A percentile compares a stretch with the other conserved stretches of the same genome.
Evolutionary conservation across 805 yeast species (phyloP).

Genomic region (Nakazawaea wickerhamii): DNA sequence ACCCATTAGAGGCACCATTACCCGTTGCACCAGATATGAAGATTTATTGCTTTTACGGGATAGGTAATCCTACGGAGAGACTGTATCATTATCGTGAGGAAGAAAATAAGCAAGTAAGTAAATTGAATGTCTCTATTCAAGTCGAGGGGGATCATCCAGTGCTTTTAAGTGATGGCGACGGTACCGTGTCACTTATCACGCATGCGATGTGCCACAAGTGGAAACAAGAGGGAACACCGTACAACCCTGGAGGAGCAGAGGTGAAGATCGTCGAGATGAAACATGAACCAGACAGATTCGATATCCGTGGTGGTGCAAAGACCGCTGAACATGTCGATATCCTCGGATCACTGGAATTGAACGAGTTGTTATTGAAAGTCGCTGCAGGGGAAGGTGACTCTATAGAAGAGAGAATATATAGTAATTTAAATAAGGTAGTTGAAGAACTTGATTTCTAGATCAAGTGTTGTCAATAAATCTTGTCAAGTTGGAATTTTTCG

Average conservation of each 20-base stretch:
- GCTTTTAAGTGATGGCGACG: slow-evolving; percentile 87
- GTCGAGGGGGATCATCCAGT: slow-evolving; percentile 62
- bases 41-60: slow-evolving; percentile 86
- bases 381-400: slow-evolving; percentile 75
- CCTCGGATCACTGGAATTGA: slow-evolving; percentile 86
- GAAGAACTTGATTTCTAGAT: slow-evolving; percentile 40
- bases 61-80: slow-evolving; percentile 95
- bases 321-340: slow-evolving; percentile 98
- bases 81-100: slow-evolving; percentile 82
- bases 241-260: slow-evolving; percentile 70
- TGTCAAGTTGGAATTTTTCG: background rate
- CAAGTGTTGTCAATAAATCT: no score
- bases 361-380: slow-evolving; percentile 76
- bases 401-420: slow-evolving; percentile 54
- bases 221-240: slow-evolving; percentile 59
- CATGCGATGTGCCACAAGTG: slow-evolving; percentile 91
- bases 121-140: slow-evolving; percentile 69
- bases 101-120: slow-evolving; percentile 40
- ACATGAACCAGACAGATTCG: slow-evolving; percentile 91
- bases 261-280: slow-evolving; percentile 86
- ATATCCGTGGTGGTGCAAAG: slow-evolving; percentile 94
- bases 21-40: slow-evolving; percentile 94
- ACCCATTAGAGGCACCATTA: slow-evolving; percentile 86
- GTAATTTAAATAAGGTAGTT: slow-evolving; percentile 62
- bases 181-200: slow-evolving; percentile 83